phyloP scores from a whole-genome alignment of 257 asterid species.

The Penstemon eatonii region DNA sequence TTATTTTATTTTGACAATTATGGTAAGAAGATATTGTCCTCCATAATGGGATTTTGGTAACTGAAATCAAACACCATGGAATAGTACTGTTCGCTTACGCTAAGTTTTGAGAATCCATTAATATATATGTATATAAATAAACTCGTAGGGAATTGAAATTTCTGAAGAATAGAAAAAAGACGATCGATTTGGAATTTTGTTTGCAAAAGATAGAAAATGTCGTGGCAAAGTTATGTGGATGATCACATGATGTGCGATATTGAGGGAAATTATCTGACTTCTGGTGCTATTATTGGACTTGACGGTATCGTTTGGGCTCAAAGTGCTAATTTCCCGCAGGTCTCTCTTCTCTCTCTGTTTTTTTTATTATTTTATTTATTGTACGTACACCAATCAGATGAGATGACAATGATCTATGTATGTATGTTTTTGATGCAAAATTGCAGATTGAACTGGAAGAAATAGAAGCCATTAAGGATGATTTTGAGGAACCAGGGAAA shows the following conservation, averaged over 20 bases:
- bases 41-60: too few relatives aligned
- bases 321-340: conserved; percentile 36
- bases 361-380: neutral
- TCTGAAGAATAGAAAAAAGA: neutral
- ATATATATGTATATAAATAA: conserved; percentile 26
- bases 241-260: conserved; percentile 43
- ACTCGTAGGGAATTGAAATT: neutral
- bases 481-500: conserved; percentile 44
- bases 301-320: conserved; percentile 47
- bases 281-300: conserved; percentile 41
- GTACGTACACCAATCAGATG: too few relatives aligned
- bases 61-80: too few relatives aligned
- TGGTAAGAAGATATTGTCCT: too few relatives aligned
- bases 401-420: too few relatives aligned
- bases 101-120: neutral
- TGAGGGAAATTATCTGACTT: conserved; percentile 37
- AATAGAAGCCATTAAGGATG: conserved; percentile 39
- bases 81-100: too few relatives aligned
- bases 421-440: too few relatives aligned
- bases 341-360: neutral
- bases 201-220: conserved; percentile 14
- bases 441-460: conserved; percentile 43
- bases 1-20: too few relatives aligned
- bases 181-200: neutral
- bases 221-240: conserved; percentile 44